These are phyloP conservation scores for Microbotryum saponariae DNA, from an alignment of 1,284 basidiomycete genomes.

Conservation along the genomic window DNA sequence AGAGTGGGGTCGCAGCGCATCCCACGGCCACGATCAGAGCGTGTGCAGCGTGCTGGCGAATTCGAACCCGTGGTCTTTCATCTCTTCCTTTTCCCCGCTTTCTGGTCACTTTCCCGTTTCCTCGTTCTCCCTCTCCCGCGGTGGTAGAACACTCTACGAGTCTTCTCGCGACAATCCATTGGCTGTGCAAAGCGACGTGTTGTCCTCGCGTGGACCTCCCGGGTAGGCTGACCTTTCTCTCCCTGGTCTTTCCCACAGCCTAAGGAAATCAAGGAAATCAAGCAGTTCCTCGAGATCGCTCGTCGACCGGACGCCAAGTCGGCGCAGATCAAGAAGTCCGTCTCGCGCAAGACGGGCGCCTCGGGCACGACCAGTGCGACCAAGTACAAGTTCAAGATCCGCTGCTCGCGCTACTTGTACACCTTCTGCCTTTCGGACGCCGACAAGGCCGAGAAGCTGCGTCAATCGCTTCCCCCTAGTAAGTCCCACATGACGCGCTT, in stretches of 20 bases:
- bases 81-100: too few species aligned
- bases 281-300: slow-evolving; percentile 95
- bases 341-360: slow-evolving; percentile 29
- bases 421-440: slow-evolving; percentile 90
- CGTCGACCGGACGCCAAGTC: slow-evolving; percentile 58
- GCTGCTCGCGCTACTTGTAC: slow-evolving; percentile 96
- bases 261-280: slow-evolving; percentile 97
- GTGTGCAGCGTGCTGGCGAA: too few species aligned
- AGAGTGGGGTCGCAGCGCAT: too few species aligned
- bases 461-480: slow-evolving; percentile 80
- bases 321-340: slow-evolving; percentile 33
- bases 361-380: slow-evolving; percentile 54
- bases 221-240: neutral
- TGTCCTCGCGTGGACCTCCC: neutral
- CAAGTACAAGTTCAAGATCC: slow-evolving; percentile 97
- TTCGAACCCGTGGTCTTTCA: too few species aligned
- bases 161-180: slow-evolving; percentile 6
- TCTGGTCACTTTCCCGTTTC: neutral
- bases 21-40: too few species aligned
- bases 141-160: slow-evolving; percentile 5
- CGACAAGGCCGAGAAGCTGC: slow-evolving; percentile 98
- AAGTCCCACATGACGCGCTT: neutral
- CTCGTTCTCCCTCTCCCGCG: neutral
- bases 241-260: slow-evolving; percentile 53
- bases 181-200: slow-evolving; percentile 1